phyloP scores from a whole-genome alignment of 2,329 filamentous ascomycete genomes.

The Scytalidium sp. region DNA sequence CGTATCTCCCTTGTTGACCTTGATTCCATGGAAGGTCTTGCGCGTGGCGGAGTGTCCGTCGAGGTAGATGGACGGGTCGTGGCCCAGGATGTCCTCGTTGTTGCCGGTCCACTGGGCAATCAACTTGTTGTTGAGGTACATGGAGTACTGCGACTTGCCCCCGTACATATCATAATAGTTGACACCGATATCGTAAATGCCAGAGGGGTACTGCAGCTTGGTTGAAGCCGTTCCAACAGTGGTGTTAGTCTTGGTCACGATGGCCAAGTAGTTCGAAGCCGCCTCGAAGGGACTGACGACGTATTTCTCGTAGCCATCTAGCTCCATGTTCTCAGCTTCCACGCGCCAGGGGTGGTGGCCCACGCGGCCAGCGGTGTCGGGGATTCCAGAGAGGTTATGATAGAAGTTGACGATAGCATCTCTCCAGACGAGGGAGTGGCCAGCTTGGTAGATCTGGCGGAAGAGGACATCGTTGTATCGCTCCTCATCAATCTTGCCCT shows the following conservation, averaged over 20 bases:
- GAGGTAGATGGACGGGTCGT: constrained; percentile 54
- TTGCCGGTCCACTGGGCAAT: constrained; percentile 60
- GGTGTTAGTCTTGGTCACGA: constrained; percentile 52
- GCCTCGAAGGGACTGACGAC: constrained; percentile 56
- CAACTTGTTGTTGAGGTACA: constrained; percentile 49
- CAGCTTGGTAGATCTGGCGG: constrained; percentile 62
- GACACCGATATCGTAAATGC: constrained; percentile 60
- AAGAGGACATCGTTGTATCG: constrained; percentile 57
- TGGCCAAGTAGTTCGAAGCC: constrained; percentile 51
- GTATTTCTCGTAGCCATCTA: constrained; percentile 54
- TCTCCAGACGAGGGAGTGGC: constrained; percentile 68
- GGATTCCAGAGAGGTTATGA: constrained; percentile 55
- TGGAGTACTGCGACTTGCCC: constrained; percentile 53
- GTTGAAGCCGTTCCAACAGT: constrained; percentile 47
- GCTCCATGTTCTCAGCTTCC: constrained; percentile 63
- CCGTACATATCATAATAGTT: constrained; percentile 64
- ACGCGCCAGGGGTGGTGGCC: constrained; percentile 62
- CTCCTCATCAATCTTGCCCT: constrained; percentile 55
- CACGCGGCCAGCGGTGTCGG: constrained; percentile 54
- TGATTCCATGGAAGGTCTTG: constrained; percentile 53
- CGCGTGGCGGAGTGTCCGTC: constrained; percentile 65
- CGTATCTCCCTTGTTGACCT: constrained; percentile 46
- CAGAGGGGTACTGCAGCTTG: constrained; percentile 43
- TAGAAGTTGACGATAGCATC: constrained; percentile 67
- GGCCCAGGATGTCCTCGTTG: constrained; percentile 55